These are phyloP conservation scores for Emmonsiellopsis sp. DNA, from an alignment of 2,329 filamentous ascomycete genomes.

Conservation along the genomic window DNA sequence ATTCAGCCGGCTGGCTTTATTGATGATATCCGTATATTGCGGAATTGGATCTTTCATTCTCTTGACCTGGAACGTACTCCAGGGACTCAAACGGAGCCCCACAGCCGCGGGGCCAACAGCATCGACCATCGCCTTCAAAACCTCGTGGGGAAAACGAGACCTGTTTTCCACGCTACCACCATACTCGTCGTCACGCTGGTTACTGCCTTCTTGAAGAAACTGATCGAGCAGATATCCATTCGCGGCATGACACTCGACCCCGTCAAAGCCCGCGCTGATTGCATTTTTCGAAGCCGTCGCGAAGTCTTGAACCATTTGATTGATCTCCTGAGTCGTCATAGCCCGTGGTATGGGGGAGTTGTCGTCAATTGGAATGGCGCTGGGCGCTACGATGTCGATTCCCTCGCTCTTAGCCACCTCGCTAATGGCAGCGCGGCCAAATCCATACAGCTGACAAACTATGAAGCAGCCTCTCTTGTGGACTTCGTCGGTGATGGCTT, in stretches of 20 bases:
- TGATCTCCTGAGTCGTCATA: constrained; percentile 30
- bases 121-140: constrained; percentile 34
- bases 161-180: constrained; percentile 44
- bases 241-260: constrained; percentile 40
- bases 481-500: constrained; percentile 50
- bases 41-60: constrained; percentile 52
- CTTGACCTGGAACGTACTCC: constrained; percentile 37
- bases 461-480: constrained; percentile 54
- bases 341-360: too few species aligned
- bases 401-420: constrained; percentile 19
- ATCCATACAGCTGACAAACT: constrained; percentile 53
- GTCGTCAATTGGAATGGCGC: too few species aligned
- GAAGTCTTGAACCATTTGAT: constrained; percentile 31
- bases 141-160: constrained; percentile 45
- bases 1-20: constrained; percentile 41
- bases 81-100: constrained; percentile 41
- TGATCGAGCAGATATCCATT: constrained; percentile 46
- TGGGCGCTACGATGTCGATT: constrained; percentile 10
- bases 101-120: constrained; percentile 37
- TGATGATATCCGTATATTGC: constrained; percentile 52
- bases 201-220: constrained; percentile 39
- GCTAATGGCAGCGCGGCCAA: constrained; percentile 46
- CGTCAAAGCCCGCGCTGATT: constrained; percentile 46
- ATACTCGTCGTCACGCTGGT: constrained; percentile 41
- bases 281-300: constrained; percentile 41